Evolutionary conservation across 257 asterid species (phyloP), one percentile per base, ranked within the genome.

Genomic region (Catharanthus roseus): DNA sequence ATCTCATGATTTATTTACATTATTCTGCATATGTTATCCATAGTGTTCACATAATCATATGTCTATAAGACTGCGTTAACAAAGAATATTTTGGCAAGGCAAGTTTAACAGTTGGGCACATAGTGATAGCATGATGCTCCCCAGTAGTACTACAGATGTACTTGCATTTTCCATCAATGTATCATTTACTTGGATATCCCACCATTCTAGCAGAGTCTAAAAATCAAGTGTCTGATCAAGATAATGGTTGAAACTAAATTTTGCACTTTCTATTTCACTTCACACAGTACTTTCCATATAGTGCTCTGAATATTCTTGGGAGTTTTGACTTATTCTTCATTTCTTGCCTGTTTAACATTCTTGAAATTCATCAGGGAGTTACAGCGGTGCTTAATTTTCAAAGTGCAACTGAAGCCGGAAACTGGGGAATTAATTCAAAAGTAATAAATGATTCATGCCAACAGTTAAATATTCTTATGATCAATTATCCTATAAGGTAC

Each of bases 341-440:
- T 49, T 74, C 61, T 47, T 73, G 49, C 75, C 72, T 73, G 75
- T 79, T 65, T 80, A 71, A 74, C 72, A 66, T 36, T 75, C 78
- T 73, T 74, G 78, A 55, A 67, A 79, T 87, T 75, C 80, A 64
- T 71, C 90, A 91, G 97, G 97, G 99, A 78, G 85, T 95, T 81
- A 89, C 97, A 51, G 96, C 95, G 55, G 96, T 89, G 82, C 81
- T 95, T 87, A 95, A 91, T 86, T 84, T 91, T 81, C 99, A 91
- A 85, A 88, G 99, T 80, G 79, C 83, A 7, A 62, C 72, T 47
- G 97, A 95, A 84, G 95, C 97, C 70, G 87, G 88, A 51, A 95
- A 89, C 56, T 95, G 99, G 99, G 99, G 96, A 76, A 82, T 95
- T 55, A 85, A 84, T 80, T 78, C 85, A 64, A 83, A 89, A 75